A percentile compares a stretch with the other conserved stretches of the same genome.
Evolutionary conservation across 441 rosid genomes (phyloP).

Genomic region (Populus tomentosa): DNA sequence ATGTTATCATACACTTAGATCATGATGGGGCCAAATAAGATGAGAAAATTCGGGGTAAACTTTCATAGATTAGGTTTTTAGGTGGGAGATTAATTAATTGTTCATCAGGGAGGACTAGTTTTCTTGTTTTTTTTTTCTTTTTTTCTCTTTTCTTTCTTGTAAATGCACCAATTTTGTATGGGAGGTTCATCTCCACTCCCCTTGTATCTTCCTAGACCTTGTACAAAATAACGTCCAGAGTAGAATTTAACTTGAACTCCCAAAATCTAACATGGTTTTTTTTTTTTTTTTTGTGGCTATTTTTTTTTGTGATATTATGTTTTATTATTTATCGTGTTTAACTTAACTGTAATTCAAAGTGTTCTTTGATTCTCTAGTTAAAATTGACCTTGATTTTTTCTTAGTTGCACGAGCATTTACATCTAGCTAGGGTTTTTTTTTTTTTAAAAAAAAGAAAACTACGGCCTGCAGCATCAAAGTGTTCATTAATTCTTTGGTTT

Average conservation of each 20-base stretch:
- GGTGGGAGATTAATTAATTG: constrained; percentile 8
- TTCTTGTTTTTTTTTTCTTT: neutral
- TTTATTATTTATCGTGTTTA: too few relatives aligned
- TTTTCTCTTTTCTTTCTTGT: constrained; percentile 25
- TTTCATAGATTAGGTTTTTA: neutral
- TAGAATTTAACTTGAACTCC: constrained; percentile 6
- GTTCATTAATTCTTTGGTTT: too few relatives aligned
- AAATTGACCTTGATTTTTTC: neutral
- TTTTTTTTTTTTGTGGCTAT: too few relatives aligned
- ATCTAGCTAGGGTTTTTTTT: neutral
- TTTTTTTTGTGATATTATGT: too few relatives aligned
- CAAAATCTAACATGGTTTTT: neutral
- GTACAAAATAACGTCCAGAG: constrained; percentile 23
- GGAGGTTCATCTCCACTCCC: constrained; percentile 13
- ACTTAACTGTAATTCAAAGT: too few relatives aligned
- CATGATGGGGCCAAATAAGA: neutral
- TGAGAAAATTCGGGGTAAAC: neutral
- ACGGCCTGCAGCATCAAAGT: neutral
- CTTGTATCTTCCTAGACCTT: constrained; percentile 5
- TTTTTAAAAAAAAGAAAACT: neutral
- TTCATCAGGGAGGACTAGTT: neutral
- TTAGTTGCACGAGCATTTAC: neutral
- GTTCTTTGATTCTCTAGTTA: too few relatives aligned
- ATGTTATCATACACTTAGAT: constrained; percentile 30
- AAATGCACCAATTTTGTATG: constrained; percentile 38